Conservation (phyloP, 768 basidiomycete genomes). For the Crassisporium funariophilum region DNA sequence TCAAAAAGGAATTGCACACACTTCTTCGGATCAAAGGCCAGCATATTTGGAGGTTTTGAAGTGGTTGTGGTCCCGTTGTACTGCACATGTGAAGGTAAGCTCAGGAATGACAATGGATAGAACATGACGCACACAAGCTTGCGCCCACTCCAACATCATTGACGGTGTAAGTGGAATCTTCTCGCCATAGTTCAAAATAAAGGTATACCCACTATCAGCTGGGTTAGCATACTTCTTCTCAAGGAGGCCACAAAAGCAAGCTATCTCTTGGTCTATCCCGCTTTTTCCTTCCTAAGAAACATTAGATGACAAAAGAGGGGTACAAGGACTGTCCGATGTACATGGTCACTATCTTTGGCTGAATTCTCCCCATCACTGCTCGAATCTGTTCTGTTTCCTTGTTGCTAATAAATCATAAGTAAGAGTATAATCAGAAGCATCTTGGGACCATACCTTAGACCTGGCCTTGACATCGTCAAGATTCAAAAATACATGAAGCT, state of each 20-base stretch:
- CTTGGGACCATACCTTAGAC: background rate
- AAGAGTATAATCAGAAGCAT: background rate
- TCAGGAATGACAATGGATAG: background rate
- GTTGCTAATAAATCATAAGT: background rate
- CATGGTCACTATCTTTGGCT: background rate
- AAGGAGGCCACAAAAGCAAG: slow-evolving; percentile 4
- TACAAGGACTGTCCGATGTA: background rate
- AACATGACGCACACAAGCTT: slow-evolving; percentile 8
- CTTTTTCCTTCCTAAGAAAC: slow-evolving; percentile 4
- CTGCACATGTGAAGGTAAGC: slow-evolving; percentile 1
- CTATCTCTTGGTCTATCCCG: slow-evolving; percentile 7
- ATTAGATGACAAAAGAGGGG: background rate
- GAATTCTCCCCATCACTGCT: background rate
- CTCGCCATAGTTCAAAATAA: background rate
- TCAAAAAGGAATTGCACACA: slow-evolving; percentile 4
- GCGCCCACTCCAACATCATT: slow-evolving; percentile 15
- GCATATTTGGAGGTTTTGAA: slow-evolving; percentile 4
- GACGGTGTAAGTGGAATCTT: slow-evolving; percentile 8
- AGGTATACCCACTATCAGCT: background rate
- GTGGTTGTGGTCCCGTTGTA: slow-evolving; percentile 5
- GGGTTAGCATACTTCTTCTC: slow-evolving; percentile 14
- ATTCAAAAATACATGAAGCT: slow-evolving; percentile 14
- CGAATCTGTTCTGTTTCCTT: background rate
- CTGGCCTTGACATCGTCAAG: slow-evolving; percentile 14
- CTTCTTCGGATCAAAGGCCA: slow-evolving; percentile 10